phyloP scores from a whole-genome alignment of 2,329 filamentous ascomycete species.

The Pseudocercospora fijiensis region DNA sequence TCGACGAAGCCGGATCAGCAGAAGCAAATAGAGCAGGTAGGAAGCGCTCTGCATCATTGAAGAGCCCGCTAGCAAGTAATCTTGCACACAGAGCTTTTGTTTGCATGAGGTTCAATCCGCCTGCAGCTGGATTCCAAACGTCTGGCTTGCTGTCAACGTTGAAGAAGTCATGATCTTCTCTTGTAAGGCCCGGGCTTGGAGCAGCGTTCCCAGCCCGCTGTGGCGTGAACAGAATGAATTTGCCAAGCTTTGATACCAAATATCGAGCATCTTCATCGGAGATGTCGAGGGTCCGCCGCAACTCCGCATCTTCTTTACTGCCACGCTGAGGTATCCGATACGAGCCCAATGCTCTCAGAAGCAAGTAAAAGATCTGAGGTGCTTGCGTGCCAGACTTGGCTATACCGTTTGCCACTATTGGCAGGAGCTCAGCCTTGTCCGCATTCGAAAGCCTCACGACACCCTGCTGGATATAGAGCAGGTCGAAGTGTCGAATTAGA shows the following conservation, averaged over 20 bases:
- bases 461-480: conserved; percentile 86
- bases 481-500: conserved; percentile 82
- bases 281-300: conserved; percentile 67
- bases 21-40: conserved; percentile 80
- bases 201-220: conserved; percentile 38
- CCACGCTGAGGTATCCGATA: conserved; percentile 72
- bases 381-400: conserved; percentile 57
- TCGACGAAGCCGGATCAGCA: conserved; percentile 75
- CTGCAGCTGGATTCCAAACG: conserved; percentile 63
- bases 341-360: conserved; percentile 72
- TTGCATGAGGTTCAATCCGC: conserved; percentile 66
- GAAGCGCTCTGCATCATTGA: conserved; percentile 79
- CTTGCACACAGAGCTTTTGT: conserved; percentile 68
- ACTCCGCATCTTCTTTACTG: conserved; percentile 70
- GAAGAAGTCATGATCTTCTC: conserved; percentile 68
- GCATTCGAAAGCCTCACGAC: conserved; percentile 58
- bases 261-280: conserved; percentile 70
- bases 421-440: conserved; percentile 71
- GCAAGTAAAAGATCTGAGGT: conserved; percentile 75
- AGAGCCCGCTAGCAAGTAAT: conserved; percentile 80
- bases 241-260: conserved; percentile 71
- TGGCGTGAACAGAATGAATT: conserved; percentile 66
- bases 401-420: conserved; percentile 67
- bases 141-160: conserved; percentile 65
- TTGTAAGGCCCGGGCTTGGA: conserved; percentile 61